Base-by-base conservation (phyloP, 768 basidiomycete genomes). In the Strobilomyces confusus region DNA sequence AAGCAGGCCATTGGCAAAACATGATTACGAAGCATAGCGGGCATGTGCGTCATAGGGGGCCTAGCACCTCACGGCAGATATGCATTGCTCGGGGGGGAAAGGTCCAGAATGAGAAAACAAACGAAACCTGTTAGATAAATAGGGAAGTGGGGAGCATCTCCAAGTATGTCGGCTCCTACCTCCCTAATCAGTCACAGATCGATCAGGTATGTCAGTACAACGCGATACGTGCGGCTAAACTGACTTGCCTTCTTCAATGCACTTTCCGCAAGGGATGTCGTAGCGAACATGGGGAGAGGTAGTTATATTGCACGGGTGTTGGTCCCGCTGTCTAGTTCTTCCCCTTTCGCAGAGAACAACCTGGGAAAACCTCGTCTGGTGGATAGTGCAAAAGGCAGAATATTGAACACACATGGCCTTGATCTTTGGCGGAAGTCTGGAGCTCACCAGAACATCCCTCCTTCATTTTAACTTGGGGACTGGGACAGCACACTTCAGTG, bases 391-490 rank as follows among this genome's bases (percentile, higher is more conserved):
- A 9, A 30, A 60, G 2, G 50, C 57, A 2, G 54, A 3, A 5
- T 38, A 22, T 30, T 32, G 37, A 25, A 17, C 20, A 23, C 64
- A 65, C 64, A 65, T 65, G 50, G 52, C 20, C 23, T 52, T 29
- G 51, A 54, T 42, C 23, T 57, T 49, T 19, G 29, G 43, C 22
- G 32, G 19, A 36, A 44, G 29, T 54, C 49, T 65, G 55, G 40
- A 36, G 25, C 20, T 54, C 40, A 15, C 38, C 29, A 45, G 20
- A 34, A 65, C 60, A 50, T 57, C 57, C 57, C 49, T 54, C 20
- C 51, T 42, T 30, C 22, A 56, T 44, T 66, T 61, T 65, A 67
- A 45, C 29, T 14, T 37, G 33, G 25, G 20, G 41, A 30, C 17
- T 29, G 51, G 42, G n/a, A 19, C 47, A n/a, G 13, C 46, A 38